Conservation (phyloP, 2,329 filamentous ascomycete species). For the Macrophomina pseudophaseolina region DNA sequence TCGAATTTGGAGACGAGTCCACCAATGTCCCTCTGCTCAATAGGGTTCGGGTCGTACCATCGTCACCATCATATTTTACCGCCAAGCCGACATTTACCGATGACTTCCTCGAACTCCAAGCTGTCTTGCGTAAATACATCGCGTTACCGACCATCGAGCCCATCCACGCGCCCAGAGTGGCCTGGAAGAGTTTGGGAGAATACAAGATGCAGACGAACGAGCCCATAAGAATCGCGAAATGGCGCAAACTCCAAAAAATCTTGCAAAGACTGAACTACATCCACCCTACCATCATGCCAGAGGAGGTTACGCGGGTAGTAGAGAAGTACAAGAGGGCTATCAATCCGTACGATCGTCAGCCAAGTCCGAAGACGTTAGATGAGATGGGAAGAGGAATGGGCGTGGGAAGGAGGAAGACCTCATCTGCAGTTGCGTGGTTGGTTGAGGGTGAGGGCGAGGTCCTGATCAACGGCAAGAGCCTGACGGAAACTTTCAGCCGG, state of each 20-base stretch:
- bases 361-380: conserved; percentile 72
- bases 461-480: conserved; percentile 85
- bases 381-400: conserved; percentile 77
- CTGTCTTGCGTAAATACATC: conserved; percentile 72
- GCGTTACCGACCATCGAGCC: conserved; percentile 71
- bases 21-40: conserved; percentile 31
- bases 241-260: conserved; percentile 74
- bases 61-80: conserved; percentile 94
- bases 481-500: conserved; percentile 81
- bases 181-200: conserved; percentile 80
- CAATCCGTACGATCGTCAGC: conserved; percentile 69
- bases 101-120: conserved; percentile 74
- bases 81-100: conserved; percentile 86
- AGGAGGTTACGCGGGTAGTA: conserved; percentile 69
- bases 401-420: conserved; percentile 85
- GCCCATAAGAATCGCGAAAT: conserved; percentile 68
- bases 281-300: conserved; percentile 75
- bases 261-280: conserved; percentile 85
- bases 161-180: conserved; percentile 71
- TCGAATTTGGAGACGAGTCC: conserved; percentile 43
- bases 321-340: conserved; percentile 74
- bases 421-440: conserved; percentile 81
- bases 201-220: conserved; percentile 63
- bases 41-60: conserved; percentile 73
- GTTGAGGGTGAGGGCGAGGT: conserved; percentile 94